Conservation (phyloP, 768 basidiomycete species). For the Sporobolomyces pararoseus region DNA sequence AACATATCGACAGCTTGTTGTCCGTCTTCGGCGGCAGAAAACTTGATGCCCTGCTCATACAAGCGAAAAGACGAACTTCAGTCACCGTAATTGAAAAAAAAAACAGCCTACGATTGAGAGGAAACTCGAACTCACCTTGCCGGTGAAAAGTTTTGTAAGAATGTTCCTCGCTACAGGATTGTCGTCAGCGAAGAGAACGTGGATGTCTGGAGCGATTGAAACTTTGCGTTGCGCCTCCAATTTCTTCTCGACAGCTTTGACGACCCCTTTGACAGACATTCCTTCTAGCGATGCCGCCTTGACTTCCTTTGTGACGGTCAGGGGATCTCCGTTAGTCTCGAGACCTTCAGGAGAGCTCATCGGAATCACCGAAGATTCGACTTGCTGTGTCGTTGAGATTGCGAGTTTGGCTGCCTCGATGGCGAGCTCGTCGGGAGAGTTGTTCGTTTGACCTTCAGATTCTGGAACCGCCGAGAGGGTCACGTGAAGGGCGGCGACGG, state of each 20-base stretch:
- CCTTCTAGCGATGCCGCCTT: too few relatives aligned
- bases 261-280: too few relatives aligned
- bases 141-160: conserved; percentile 29
- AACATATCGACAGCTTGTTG: conserved; percentile 30
- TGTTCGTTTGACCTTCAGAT: neutral
- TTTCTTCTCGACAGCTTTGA: neutral
- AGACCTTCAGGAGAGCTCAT: neutral
- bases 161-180: conserved; percentile 31
- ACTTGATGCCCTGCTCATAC: conserved; percentile 17
- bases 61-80: neutral
- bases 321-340: neutral
- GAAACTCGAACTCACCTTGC: conserved; percentile 10
- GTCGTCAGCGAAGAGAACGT: conserved; percentile 35
- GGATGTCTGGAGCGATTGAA: neutral
- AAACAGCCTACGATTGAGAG: neutral
- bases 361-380: conserved; percentile 1
- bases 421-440: conserved; percentile 3
- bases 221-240: neutral
- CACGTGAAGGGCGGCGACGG: conserved; percentile 9
- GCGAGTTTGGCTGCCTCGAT: conserved; percentile 29
- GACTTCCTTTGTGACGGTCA: too few relatives aligned
- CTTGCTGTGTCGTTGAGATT: neutral
- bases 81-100: neutral
- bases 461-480: neutral
- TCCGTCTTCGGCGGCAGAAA: conserved; percentile 25